Percentiles rank a stretch among this genome's conserved stretches.
Conservation (phyloP, 2,329 filamentous ascomycete genomes). For the Colletotrichum cuscutae region DNA sequence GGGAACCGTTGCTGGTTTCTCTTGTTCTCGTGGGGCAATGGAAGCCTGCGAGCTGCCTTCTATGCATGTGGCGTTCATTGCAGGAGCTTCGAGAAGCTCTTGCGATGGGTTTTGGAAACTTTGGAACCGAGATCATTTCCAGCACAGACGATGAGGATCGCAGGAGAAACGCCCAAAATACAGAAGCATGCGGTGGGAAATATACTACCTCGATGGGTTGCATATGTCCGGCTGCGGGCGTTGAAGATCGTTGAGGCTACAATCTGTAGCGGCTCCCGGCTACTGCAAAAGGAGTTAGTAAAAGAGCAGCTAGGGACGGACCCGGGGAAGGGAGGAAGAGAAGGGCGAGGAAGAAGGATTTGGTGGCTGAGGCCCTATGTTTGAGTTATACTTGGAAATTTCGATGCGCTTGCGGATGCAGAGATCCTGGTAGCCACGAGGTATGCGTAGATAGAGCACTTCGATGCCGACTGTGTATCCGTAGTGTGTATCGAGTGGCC, state of each 20-base stretch:
- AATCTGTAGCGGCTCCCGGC: slow-evolving; percentile 1
- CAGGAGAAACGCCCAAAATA: neutral
- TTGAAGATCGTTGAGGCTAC: neutral
- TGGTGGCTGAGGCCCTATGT: slow-evolving; percentile 1
- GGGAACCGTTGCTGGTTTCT: neutral
- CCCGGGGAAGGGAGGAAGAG: too few relatives aligned
- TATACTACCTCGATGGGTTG: neutral
- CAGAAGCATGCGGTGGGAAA: neutral
- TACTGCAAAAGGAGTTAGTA: neutral
- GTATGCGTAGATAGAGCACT: neutral
- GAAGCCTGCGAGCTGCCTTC: neutral
- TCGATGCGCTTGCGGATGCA: neutral
- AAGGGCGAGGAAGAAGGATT: neutral
- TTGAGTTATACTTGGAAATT: neutral
- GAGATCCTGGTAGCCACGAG: slow-evolving; percentile 4
- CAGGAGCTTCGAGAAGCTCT: neutral
- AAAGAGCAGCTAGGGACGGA: neutral
- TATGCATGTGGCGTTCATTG: neutral
- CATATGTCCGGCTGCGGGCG: neutral
- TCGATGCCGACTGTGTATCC: neutral
- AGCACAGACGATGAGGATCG: neutral
- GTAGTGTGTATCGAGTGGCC: neutral
- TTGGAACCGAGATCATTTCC: neutral
- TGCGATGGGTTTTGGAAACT: neutral
- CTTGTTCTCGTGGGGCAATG: neutral